These are phyloP conservation scores for Mariannaea sp. DNA, from an alignment of 2,329 filamentous ascomycete species.

Conservation along the genomic window DNA sequence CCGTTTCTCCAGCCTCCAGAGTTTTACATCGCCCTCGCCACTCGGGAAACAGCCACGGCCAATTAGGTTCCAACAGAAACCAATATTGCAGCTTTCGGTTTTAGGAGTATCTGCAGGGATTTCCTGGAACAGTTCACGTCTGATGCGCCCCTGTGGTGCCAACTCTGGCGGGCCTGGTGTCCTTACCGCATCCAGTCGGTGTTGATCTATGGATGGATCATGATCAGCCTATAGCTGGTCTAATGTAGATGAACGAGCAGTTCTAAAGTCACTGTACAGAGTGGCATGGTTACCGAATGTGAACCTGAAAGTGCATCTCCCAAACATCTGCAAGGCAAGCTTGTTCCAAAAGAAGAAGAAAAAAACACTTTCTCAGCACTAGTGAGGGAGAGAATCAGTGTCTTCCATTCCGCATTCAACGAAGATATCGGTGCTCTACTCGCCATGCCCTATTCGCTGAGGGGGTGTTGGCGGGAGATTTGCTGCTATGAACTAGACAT, in stretches of 20 bases:
- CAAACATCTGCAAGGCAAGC: conserved; percentile 3
- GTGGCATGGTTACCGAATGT: conserved; percentile 1
- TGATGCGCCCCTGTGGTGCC: not conserved
- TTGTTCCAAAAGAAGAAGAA: no score
- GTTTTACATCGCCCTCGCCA: conserved; percentile 12
- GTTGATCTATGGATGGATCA: conserved; percentile 16
- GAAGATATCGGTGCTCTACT: conserved; percentile 9
- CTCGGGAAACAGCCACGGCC: not conserved
- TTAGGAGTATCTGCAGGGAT: not conserved
- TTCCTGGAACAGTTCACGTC: not conserved
- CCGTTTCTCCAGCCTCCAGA: conserved; percentile 3
- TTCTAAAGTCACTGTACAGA: not conserved
- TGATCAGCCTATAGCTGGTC: conserved; percentile 7
- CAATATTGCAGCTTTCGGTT: not conserved
- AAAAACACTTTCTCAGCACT: not conserved
- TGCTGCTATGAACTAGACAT: conserved; percentile 9
- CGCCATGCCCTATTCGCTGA: no score
- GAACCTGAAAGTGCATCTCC: conserved; percentile 6
- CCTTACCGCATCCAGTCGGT: conserved; percentile 1
- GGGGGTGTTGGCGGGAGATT: conserved; percentile 7
- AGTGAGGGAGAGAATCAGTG: not conserved
- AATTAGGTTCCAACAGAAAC: not conserved
- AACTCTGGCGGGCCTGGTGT: conserved; percentile 1
- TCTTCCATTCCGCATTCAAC: conserved; percentile 2
- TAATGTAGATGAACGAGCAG: not conserved